These are phyloP conservation scores for Candida easanensis DNA, from an alignment of 805 yeast species.

Conservation along the genomic window DNA sequence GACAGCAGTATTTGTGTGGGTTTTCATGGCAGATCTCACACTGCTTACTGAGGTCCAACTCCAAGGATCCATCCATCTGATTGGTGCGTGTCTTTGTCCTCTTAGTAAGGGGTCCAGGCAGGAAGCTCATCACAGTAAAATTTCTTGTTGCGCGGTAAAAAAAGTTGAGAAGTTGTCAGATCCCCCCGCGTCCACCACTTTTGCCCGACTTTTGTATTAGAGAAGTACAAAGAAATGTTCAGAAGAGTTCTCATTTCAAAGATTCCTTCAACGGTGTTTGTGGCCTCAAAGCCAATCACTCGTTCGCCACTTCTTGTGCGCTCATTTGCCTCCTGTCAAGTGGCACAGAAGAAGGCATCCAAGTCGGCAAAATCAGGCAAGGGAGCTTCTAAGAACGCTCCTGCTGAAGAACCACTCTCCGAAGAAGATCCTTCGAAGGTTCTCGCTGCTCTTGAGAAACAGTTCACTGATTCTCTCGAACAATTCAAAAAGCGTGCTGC, in stretches of 20 bases:
- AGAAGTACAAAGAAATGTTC: slow-evolving; percentile 8
- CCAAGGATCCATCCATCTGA: slow-evolving; percentile 2
- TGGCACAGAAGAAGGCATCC: slow-evolving; percentile 19
- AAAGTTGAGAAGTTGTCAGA: background rate
- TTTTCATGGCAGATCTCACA: slow-evolving; percentile 47
- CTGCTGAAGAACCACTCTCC: slow-evolving; percentile 12
- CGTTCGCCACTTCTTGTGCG: slow-evolving; percentile 5
- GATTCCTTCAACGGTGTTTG: background rate
- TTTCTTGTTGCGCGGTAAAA: background rate
- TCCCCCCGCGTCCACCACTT: too few species aligned
- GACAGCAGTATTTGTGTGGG: slow-evolving; percentile 69
- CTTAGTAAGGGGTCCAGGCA: background rate
- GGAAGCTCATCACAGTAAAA: background rate
- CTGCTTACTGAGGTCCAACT: slow-evolving; percentile 11
- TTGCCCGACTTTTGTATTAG: too few species aligned
- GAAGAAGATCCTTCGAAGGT: slow-evolving; percentile 23
- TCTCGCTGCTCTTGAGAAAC: slow-evolving; percentile 14
- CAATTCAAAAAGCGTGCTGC: slow-evolving; percentile 52
- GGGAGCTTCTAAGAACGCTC: background rate
- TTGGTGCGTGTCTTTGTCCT: background rate
- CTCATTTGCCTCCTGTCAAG: slow-evolving; percentile 6
- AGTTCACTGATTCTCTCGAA: slow-evolving; percentile 47
- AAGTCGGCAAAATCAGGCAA: slow-evolving; percentile 15
- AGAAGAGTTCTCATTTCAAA: slow-evolving; percentile 4
- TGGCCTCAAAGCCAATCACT: background rate